phyloP scores from a whole-genome alignment of 2,329 filamentous ascomycete genomes.

The Colletotrichum musicola region DNA sequence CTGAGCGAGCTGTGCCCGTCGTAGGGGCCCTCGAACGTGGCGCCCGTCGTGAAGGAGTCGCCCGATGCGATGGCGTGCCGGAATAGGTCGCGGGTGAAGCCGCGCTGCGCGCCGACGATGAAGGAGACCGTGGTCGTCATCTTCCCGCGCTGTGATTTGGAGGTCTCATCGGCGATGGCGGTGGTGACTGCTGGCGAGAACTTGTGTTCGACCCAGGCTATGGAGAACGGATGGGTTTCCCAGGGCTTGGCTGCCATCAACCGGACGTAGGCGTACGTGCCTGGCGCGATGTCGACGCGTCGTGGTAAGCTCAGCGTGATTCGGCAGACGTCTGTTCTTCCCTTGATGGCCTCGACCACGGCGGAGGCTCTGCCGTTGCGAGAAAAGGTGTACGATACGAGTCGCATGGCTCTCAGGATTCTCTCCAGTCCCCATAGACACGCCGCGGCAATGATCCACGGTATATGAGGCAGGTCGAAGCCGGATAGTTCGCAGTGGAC shows the following conservation, averaged over 20 bases:
- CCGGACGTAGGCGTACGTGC: conserved; percentile 67
- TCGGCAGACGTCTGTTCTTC: conserved; percentile 57
- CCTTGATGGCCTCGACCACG: conserved; percentile 63
- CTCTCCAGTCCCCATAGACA: conserved; percentile 72
- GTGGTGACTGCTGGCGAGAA: conserved; percentile 51
- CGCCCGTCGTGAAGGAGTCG: conserved; percentile 63
- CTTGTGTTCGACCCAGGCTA: conserved; percentile 29
- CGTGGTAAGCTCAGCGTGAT: conserved; percentile 63
- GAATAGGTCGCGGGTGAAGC: conserved; percentile 75
- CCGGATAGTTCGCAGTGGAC: neutral
- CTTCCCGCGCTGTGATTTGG: conserved; percentile 39
- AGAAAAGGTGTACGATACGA: conserved; percentile 62
- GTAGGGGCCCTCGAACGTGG: conserved; percentile 78
- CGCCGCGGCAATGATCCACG: conserved; percentile 69
- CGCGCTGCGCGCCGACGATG: conserved; percentile 74
- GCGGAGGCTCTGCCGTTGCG: conserved; percentile 51
- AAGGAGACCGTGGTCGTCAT: conserved; percentile 62
- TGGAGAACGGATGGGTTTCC: conserved; percentile 52
- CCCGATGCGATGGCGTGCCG: conserved; percentile 64
- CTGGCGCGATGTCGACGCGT: conserved; percentile 61
- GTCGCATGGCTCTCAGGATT: conserved; percentile 55
- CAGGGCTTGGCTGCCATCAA: conserved; percentile 53
- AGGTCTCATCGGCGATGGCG: conserved; percentile 59
- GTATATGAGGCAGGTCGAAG: conserved; percentile 59
- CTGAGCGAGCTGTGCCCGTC: conserved; percentile 71